These are phyloP conservation scores for Fennellomyces sp. DNA, from an alignment of 371 early-diverging fungal species.

Conservation along the genomic window DNA sequence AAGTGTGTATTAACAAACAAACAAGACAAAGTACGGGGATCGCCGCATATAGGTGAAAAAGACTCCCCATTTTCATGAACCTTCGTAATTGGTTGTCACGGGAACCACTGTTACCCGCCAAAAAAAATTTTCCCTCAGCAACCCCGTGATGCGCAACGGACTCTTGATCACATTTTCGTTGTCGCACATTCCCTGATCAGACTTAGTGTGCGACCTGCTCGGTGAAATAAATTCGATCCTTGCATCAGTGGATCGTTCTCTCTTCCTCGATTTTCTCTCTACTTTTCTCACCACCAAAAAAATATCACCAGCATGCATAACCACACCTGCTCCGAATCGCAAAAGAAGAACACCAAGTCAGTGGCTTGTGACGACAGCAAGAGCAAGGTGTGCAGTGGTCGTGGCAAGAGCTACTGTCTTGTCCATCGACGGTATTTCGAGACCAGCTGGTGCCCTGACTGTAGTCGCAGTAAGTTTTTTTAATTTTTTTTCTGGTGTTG, in stretches of 20 bases:
- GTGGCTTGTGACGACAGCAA: not conserved
- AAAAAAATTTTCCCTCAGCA: not conserved
- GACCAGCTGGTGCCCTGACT: constrained; percentile 49
- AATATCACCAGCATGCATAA: not conserved
- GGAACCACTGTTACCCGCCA: not conserved
- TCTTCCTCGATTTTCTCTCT: not conserved
- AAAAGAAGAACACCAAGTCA: not conserved
- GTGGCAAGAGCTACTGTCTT: constrained; percentile 45
- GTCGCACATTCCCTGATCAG: constrained; percentile 4
- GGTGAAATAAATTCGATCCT: not conserved
- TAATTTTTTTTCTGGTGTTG: not conserved
- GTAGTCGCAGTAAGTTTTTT: constrained; percentile 32
- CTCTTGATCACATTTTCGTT: not conserved
- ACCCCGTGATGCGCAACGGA: not conserved
- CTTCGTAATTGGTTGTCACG: constrained; percentile 3
- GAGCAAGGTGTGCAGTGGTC: constrained; percentile 24
- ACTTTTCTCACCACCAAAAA: not conserved
- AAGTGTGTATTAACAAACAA: not conserved
- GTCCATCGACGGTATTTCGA: constrained; percentile 48
- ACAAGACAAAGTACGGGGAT: not conserved
- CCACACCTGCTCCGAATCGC: not conserved
- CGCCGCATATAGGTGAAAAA: no score
- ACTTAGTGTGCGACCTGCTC: not conserved
- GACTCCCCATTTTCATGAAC: no score
- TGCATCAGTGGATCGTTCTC: not conserved